phyloP scores from a whole-genome alignment of 2,329 filamentous ascomycete genomes.

The Fusarium caatingaense region DNA sequence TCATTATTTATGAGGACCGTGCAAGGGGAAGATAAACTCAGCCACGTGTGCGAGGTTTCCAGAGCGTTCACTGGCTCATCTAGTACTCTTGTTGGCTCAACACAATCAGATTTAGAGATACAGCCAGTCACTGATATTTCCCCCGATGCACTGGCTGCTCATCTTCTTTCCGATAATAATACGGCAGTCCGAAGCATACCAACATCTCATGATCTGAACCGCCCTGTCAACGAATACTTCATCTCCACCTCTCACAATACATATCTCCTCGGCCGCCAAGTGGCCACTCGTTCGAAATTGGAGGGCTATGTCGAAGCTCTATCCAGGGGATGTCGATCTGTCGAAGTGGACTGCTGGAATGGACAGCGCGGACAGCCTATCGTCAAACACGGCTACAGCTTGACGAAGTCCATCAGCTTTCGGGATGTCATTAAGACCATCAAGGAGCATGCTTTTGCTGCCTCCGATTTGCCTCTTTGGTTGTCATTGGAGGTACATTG shows the following conservation, averaged over 20 bases:
- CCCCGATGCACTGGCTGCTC: rapidly evolving
- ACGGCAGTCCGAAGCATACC: neutral
- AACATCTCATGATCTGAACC: neutral
- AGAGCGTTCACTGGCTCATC: neutral
- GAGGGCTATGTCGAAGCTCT: constrained; percentile 18
- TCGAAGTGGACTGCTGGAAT: constrained; percentile 31
- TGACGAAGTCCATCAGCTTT: constrained; percentile 23
- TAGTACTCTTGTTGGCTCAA: neutral
- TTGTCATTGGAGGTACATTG: constrained; percentile 27
- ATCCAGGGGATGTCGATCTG: constrained; percentile 13
- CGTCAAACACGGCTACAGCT: constrained; percentile 31
- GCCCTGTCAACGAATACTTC: constrained; percentile 28
- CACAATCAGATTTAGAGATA: neutral
- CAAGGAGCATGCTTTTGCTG: constrained; percentile 1
- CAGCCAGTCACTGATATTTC: rapidly evolving
- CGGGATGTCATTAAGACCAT: constrained; percentile 2
- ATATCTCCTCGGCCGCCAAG: constrained; percentile 23
- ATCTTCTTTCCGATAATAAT: neutral
- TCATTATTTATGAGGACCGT: neutral
- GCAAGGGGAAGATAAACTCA: neutral
- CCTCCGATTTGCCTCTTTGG: constrained; percentile 25
- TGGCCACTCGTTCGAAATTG: constrained; percentile 14
- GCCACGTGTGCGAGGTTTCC: rapidly evolving
- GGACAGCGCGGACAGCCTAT: constrained; percentile 21
- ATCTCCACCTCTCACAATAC: constrained; percentile 34